phyloP scores from a whole-genome alignment of 148 eudicot genomes.

The Heliamphora exappendiculata region DNA sequence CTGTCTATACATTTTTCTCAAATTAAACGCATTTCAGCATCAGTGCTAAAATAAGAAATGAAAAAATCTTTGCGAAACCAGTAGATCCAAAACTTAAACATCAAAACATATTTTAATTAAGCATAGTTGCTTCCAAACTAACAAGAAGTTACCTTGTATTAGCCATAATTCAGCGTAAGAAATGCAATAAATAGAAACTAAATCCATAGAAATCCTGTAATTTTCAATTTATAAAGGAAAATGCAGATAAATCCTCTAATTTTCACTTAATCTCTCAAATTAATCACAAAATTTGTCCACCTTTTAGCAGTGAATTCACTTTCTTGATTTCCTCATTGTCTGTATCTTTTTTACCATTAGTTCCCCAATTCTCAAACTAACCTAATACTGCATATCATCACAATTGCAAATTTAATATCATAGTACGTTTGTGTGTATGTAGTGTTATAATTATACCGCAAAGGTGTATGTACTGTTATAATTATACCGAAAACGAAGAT shows the following conservation, averaged over 20 bases:
- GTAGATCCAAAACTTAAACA: not conserved
- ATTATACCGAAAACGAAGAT: not conserved
- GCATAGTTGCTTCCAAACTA: not conserved
- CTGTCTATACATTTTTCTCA: not conserved
- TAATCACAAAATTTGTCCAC: not conserved
- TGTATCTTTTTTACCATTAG: not conserved
- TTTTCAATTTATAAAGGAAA: too few relatives aligned
- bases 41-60: not conserved
- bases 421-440: not conserved
- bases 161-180: not conserved
- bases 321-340: not conserved
- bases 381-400: not conserved
- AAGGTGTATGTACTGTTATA: not conserved
- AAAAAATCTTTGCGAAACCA: not conserved
- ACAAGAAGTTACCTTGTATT: not conserved
- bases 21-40: not conserved
- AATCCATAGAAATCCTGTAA: not conserved
- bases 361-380: not conserved
- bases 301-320: not conserved
- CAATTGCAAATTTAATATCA: not conserved
- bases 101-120: not conserved
- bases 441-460: not conserved
- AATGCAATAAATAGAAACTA: not conserved
- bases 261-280: not conserved
- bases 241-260: not conserved